Base-by-base conservation (phyloP, 331 rosid genomes). In the Quercus tomentella region DNA sequence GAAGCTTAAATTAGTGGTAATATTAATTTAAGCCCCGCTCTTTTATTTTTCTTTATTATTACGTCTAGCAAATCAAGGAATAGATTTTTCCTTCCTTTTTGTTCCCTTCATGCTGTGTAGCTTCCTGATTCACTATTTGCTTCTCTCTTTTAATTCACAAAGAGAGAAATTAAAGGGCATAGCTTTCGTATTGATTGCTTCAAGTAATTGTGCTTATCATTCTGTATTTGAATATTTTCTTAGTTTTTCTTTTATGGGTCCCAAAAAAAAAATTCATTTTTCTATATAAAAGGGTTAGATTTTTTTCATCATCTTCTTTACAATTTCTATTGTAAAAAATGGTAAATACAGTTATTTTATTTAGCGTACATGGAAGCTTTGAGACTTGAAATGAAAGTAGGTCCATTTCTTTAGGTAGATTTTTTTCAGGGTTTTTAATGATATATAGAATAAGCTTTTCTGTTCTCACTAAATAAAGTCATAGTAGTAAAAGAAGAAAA, bases 101-200 rank as follows among this genome's bases (percentile, higher is more conserved):
- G 58, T 26, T 56, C 68, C 49, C 49, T 73, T 31, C 45, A 16
- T 63, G 25, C 20, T 33, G 18, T 70, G 18, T 61, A 33, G 35
- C 23, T 17, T 17, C 5, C 70, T 10, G 61, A 23, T 78, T 78
- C 58, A 43, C 60, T 60, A 56, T 49, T 75, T 1, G 45, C 33
- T 77, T 77, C 76, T 56, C 60, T 8, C 57, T 35, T 69, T 28
- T 74, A 54, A 54, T 58, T 79, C 30, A 31, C 67, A 66, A 49
- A 68, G 56, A 77, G 76, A 77, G 65, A 72, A 21, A 41, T 41
- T 0, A 61, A 61, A 17, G 54, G 54, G 49, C 12, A 31, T 75
- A 26, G 55, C 58, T 78, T 77, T 62, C 56, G 56, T 70, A 51
- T 72, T 22, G 51, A 61, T 66, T 69, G 77, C 78, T 74, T 56